A percentile compares a stretch with the other conserved stretches of the same genome.
phyloP scores from a whole-genome alignment of 306 rosid genomes.

The Vigna hirtella region DNA sequence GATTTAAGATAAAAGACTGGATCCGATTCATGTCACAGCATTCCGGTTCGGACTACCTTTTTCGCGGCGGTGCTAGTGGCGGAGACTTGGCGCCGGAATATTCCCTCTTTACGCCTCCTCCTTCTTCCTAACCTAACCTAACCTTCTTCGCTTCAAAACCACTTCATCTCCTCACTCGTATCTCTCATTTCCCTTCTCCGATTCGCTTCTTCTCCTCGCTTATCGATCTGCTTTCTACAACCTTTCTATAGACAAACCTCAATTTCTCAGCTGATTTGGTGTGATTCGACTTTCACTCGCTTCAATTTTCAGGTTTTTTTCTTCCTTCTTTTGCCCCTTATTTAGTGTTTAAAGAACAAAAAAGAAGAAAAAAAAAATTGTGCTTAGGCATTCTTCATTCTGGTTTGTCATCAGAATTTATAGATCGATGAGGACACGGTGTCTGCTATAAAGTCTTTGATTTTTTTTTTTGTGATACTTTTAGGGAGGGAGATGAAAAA shows the following conservation, averaged over 20 bases:
- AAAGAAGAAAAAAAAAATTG: not conserved
- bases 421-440: constrained; percentile 32
- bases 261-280: constrained; percentile 37
- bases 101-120: not conserved
- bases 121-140: constrained; percentile 3
- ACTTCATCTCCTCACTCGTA: constrained; percentile 31
- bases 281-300: constrained; percentile 40
- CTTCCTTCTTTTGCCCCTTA: not conserved
- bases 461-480: not conserved
- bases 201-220: constrained; percentile 29
- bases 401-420: not conserved
- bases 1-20: constrained; percentile 40
- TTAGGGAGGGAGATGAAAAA: not conserved
- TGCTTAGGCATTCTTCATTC: constrained; percentile 41
- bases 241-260: not conserved
- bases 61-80: constrained; percentile 35
- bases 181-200: constrained; percentile 41
- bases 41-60: constrained; percentile 9
- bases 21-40: constrained; percentile 45
- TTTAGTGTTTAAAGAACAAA: not conserved
- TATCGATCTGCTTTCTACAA: constrained; percentile 50
- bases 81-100: constrained; percentile 31
- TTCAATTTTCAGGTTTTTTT: constrained; percentile 44
- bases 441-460: not conserved
- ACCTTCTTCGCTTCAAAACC: not conserved